A percentile compares a stretch with the other conserved stretches of the same genome.
These are phyloP conservation scores for Verticillium longisporum DNA, from an alignment of 2,329 filamentous ascomycete species.

Conservation along the genomic window DNA sequence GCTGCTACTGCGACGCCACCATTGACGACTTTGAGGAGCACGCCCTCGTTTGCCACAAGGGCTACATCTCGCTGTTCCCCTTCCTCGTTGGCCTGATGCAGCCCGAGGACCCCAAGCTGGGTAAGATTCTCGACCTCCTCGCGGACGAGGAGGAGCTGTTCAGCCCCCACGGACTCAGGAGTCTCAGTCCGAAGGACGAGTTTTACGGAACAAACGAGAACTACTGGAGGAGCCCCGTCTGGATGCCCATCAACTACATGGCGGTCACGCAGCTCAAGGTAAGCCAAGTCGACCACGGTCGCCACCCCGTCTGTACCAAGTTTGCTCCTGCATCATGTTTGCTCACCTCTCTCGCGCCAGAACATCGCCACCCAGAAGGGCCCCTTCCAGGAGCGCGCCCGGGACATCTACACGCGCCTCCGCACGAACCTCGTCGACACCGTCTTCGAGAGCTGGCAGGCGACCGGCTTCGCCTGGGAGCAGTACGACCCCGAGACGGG, in stretches of 20 bases:
- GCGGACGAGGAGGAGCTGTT: slow-evolving; percentile 81
- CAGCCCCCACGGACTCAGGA: slow-evolving; percentile 82
- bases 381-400: slow-evolving; percentile 61
- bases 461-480: slow-evolving; percentile 96
- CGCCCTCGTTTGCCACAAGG: slow-evolving; percentile 86
- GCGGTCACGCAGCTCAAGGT: slow-evolving; percentile 72
- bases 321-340: background rate
- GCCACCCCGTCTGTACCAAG: too few relatives aligned
- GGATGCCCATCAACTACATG: slow-evolving; percentile 96
- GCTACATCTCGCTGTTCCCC: slow-evolving; percentile 89
- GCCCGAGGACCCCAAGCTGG: slow-evolving; percentile 66
- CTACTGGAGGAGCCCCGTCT: slow-evolving; percentile 92
- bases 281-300: slow-evolving; percentile 28
- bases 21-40: slow-evolving; percentile 95
- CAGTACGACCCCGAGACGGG: slow-evolving; percentile 95
- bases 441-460: slow-evolving; percentile 79
- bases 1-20: slow-evolving; percentile 89
- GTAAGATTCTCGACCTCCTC: slow-evolving; percentile 69
- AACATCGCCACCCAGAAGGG: slow-evolving; percentile 59
- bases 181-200: slow-evolving; percentile 74
- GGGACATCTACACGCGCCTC: slow-evolving; percentile 67
- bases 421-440: slow-evolving; percentile 83
- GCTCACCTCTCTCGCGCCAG: slow-evolving; percentile 26
- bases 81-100: slow-evolving; percentile 79
- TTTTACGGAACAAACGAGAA: slow-evolving; percentile 90